Evolutionary conservation across 176 grass and related monocot genomes (phyloP).

Genomic region (Raddia distichophylla): DNA sequence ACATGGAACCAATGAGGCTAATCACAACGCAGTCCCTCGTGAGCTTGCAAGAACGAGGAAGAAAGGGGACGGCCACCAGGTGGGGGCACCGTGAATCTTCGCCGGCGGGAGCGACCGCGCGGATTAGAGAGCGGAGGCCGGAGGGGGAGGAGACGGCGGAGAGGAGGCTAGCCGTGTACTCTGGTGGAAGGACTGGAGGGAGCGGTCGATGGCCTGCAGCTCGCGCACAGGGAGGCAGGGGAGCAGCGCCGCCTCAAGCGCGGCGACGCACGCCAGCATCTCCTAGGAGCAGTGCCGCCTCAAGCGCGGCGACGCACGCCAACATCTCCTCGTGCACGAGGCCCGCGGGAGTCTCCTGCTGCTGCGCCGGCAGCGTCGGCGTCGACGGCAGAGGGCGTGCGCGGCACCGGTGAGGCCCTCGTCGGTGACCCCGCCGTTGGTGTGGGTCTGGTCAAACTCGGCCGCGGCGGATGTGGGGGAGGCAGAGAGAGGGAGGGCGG

Average conservation of each 20-base stretch:
- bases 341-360: conserved; percentile 17
- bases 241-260: conserved; percentile 81
- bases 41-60: neutral
- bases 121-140: neutral
- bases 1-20: neutral
- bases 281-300: conserved; percentile 76
- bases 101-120: neutral
- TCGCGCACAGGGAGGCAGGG: conserved; percentile 91
- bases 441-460: no score
- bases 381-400: conserved; percentile 1
- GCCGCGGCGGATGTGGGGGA: no score
- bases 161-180: conserved; percentile 37
- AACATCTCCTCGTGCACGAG: conserved; percentile 67
- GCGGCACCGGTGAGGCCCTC: no score
- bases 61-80: neutral
- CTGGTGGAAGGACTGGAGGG: conserved; percentile 90
- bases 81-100: neutral
- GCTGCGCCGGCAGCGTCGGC: neutral
- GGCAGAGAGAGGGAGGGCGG: no score
- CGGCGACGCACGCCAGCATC: conserved; percentile 76
- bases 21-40: neutral
- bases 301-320: conserved; percentile 73
- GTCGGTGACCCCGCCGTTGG: no score
- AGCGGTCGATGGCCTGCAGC: conserved; percentile 96
- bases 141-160: neutral